Percentiles rank a stretch among this genome's conserved stretches.
Conservation (phyloP, 768 basidiomycete genomes). For the Leccinum ochraceum region DNA sequence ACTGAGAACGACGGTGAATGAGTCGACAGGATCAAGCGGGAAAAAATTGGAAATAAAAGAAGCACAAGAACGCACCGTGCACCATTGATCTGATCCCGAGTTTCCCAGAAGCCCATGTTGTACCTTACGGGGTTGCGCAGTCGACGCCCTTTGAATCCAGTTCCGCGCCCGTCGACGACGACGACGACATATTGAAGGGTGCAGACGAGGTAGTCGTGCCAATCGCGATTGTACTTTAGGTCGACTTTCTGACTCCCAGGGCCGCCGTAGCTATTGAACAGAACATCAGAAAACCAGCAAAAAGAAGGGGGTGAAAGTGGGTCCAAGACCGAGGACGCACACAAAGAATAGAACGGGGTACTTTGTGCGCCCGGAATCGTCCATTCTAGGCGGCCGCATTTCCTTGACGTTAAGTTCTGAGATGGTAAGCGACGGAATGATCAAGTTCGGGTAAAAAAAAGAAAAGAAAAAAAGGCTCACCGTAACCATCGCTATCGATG, state of each 20-base stretch:
- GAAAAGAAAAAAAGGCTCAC: conserved; percentile 38
- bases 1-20: conserved; percentile 35
- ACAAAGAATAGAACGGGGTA: conserved; percentile 94
- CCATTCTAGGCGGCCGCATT: conserved; percentile 89
- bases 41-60: conserved; percentile 4
- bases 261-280: conserved; percentile 74
- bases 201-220: conserved; percentile 86
- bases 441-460: conserved; percentile 11
- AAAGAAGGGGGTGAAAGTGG: background rate
- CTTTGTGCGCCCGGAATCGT: conserved; percentile 91
- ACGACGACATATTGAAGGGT: conserved; percentile 84
- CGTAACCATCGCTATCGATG: conserved; percentile 79
- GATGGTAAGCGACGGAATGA: conserved; percentile 21
- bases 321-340: conserved; percentile 36
- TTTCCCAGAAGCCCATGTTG: conserved; percentile 88
- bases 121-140: conserved; percentile 87
- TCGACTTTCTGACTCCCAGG: conserved; percentile 82
- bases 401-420: conserved; percentile 89
- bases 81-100: conserved; percentile 84
- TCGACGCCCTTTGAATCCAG: conserved; percentile 84
- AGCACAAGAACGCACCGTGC: conserved; percentile 56
- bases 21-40: background rate
- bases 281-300: conserved; percentile 8
- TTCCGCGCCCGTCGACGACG: conserved; percentile 89
- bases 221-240: conserved; percentile 67